Conservation (phyloP, 108 stramenopile genomes). For the Chaetoceros tenuissimus region DNA sequence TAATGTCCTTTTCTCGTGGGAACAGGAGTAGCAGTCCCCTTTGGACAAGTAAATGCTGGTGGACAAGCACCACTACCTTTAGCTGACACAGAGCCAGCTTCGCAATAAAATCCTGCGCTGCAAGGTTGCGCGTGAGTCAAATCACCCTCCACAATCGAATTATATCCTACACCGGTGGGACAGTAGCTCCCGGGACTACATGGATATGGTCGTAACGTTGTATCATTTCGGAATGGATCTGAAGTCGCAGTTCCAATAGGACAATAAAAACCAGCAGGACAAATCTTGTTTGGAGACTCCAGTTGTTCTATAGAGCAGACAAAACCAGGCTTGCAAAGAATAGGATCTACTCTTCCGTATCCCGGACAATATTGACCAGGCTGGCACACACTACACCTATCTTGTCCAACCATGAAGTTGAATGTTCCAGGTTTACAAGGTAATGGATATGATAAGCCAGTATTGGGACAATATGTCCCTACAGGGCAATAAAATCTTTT, state of each 20-base stretch:
- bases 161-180: constrained; percentile 70
- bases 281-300: not conserved
- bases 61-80: constrained; percentile 56
- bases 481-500: constrained; percentile 40
- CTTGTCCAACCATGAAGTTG: constrained; percentile 34
- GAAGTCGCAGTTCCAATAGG: constrained; percentile 62
- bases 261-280: constrained; percentile 35
- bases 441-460: constrained; percentile 55
- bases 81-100: constrained; percentile 45
- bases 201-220: constrained; percentile 20
- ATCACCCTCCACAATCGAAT: constrained; percentile 40
- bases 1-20: constrained; percentile 67
- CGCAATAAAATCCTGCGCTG: constrained; percentile 68
- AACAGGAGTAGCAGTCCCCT: constrained; percentile 66
- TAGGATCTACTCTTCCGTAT: constrained; percentile 38
- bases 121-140: constrained; percentile 61
- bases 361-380: constrained; percentile 73
- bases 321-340: constrained; percentile 74
- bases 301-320: constrained; percentile 45
- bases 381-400: constrained; percentile 69
- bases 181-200: constrained; percentile 74
- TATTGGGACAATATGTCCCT: constrained; percentile 74
- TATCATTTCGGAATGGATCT: constrained; percentile 59
- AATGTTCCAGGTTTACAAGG: constrained; percentile 76
- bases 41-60: constrained; percentile 77